phyloP scores from a whole-genome alignment of 768 basidiomycete species.

The Crepidotus variabilis region DNA sequence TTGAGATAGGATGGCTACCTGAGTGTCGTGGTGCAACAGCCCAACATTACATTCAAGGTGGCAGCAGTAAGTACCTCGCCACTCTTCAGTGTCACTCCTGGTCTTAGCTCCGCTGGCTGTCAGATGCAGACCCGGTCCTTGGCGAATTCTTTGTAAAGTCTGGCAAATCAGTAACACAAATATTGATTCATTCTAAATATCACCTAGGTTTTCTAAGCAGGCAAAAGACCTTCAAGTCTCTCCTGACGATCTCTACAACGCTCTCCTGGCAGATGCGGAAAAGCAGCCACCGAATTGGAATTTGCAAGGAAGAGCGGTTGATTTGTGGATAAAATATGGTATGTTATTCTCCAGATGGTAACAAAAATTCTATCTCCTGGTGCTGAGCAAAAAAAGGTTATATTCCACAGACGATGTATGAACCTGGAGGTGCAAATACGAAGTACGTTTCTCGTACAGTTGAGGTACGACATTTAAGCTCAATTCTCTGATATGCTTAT shows the following conservation, averaged over 20 bases:
- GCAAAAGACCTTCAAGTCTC: conserved; percentile 46
- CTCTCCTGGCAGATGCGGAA: conserved; percentile 58
- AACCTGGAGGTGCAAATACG: conserved; percentile 50
- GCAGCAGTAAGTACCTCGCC: conserved; percentile 44
- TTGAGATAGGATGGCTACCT: conserved; percentile 54
- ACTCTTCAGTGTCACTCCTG: background rate
- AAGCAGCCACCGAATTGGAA: conserved; percentile 58
- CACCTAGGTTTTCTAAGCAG: conserved; percentile 44
- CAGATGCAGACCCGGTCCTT: conserved; percentile 62
- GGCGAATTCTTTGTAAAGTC: conserved; percentile 66
- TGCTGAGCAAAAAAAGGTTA: conserved; percentile 24
- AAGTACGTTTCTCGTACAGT: conserved; percentile 61
- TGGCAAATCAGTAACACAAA: conserved; percentile 4
- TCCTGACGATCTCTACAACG: conserved; percentile 46
- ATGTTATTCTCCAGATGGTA: conserved; percentile 4
- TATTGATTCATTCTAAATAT: background rate
- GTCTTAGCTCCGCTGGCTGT: background rate
- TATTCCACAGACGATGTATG: conserved; percentile 36
- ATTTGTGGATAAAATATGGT: conserved; percentile 55
- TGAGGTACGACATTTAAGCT: conserved; percentile 36
- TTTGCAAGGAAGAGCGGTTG: conserved; percentile 55
- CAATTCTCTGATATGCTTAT: background rate
- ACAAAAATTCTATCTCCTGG: background rate
- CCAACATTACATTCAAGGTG: conserved; percentile 54
- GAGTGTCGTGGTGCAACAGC: conserved; percentile 58